phyloP scores from a whole-genome alignment of 1,284 basidiomycete species.

The Ceratobasidium sp. region DNA sequence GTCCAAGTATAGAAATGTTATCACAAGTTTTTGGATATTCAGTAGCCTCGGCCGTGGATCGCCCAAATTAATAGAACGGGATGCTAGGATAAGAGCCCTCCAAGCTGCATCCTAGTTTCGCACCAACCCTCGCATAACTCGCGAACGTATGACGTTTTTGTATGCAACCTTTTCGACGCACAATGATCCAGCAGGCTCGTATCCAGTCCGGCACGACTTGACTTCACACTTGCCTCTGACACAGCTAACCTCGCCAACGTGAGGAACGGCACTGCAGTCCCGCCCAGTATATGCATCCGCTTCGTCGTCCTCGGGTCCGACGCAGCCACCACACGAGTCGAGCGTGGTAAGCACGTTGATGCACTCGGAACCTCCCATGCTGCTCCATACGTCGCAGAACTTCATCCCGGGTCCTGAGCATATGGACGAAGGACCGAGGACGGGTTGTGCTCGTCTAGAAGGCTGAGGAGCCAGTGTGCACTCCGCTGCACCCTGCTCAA shows the following conservation, averaged over 20 bases:
- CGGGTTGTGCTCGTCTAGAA: background rate
- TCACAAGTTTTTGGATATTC: no score
- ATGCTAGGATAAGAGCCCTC: no score
- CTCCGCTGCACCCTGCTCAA: no score
- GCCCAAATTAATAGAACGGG: no score
- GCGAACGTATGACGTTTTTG: no score
- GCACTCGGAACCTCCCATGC: constrained; percentile 2
- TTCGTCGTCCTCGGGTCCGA: background rate
- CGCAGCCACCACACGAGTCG: constrained; percentile 24
- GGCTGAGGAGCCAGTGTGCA: no score
- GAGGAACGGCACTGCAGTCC: background rate
- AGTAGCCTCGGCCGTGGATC: no score
- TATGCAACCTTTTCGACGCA: no score
- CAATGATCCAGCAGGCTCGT: background rate
- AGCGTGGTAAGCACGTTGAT: constrained; percentile 1
- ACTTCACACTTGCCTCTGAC: background rate
- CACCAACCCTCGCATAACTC: no score
- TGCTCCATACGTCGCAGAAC: background rate
- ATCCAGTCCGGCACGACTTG: background rate
- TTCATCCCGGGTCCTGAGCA: background rate
- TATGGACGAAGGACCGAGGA: background rate
- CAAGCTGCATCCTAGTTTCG: no score
- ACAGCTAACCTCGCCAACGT: background rate
- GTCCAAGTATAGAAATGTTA: no score
- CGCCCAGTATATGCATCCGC: background rate